Evolutionary conservation across 129 eudicot genomes (phyloP).

Genomic region (Artemisia tridentata): DNA sequence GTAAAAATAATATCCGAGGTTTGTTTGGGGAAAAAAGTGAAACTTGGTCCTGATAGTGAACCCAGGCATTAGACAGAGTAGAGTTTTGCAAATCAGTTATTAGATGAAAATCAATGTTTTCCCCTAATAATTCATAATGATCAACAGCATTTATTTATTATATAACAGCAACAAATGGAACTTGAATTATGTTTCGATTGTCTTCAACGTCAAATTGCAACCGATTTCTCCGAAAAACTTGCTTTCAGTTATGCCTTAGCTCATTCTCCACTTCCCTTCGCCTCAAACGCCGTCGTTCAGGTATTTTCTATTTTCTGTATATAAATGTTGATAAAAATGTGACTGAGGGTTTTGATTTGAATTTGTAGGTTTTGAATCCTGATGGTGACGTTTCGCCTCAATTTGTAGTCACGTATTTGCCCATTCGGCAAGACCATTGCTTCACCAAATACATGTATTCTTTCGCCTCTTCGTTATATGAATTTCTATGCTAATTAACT

Average conservation of each 20-base stretch:
- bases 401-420: constrained; percentile 50
- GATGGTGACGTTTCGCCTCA: constrained; percentile 48
- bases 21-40: too few species aligned
- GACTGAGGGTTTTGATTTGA: background rate
- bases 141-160: too few species aligned
- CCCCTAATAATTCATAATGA: too few species aligned
- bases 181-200: constrained; percentile 66
- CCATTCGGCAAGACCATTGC: constrained; percentile 38
- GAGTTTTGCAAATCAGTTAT: too few species aligned
- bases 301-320: too few species aligned
- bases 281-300: constrained; percentile 78
- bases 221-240: constrained; percentile 61
- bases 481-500: too few species aligned
- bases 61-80: too few species aligned
- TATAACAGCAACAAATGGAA: background rate
- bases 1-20: too few species aligned
- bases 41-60: too few species aligned
- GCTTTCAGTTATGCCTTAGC: constrained; percentile 51
- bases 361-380: constrained; percentile 45
- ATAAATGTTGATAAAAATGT: background rate
- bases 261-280: constrained; percentile 72
- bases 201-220: constrained; percentile 58
- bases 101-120: too few species aligned
- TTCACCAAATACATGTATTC: constrained; percentile 60
- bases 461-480: too few species aligned